Evolutionary conservation across 345 rosid species (phyloP).

Genomic region (Salix arbutifolia): DNA sequence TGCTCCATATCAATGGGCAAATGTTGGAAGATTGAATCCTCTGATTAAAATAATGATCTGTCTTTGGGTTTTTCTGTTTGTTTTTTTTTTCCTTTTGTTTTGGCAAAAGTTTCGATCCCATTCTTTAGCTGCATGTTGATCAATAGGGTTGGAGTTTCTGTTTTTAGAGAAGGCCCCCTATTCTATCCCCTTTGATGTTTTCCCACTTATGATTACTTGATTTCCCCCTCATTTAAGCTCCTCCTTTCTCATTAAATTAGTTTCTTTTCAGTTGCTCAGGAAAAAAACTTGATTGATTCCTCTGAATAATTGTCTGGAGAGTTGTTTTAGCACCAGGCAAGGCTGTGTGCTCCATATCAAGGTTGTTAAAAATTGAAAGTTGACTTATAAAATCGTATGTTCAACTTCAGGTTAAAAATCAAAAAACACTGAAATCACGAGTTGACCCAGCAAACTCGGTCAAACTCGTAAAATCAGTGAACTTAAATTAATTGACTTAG

Average conservation of each 20-base stretch:
- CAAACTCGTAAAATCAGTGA: too few species aligned
- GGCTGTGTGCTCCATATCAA: background rate
- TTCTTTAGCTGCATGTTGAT: background rate
- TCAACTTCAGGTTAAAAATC: too few species aligned
- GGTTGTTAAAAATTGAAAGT: too few species aligned
- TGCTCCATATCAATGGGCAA: background rate
- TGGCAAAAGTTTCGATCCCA: background rate
- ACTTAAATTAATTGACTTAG: too few species aligned
- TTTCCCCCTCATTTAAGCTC: background rate
- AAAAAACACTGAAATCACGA: too few species aligned
- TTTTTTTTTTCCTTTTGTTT: background rate
- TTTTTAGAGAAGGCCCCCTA: background rate
- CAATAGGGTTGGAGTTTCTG: background rate
- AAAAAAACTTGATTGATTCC: background rate
- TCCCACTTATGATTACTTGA: background rate
- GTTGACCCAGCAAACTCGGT: too few species aligned
- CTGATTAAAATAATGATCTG: constrained; percentile 13
- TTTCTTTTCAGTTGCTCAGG: background rate
- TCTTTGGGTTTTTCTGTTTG: background rate
- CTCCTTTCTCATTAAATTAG: background rate
- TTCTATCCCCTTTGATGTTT: background rate
- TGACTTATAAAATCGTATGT: too few species aligned
- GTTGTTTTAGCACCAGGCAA: background rate
- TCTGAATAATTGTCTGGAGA: background rate
- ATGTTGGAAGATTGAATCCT: constrained; percentile 11